Evolutionary conservation across 208 protist species (phyloP).

Genomic region (Strigomonas galati): DNA sequence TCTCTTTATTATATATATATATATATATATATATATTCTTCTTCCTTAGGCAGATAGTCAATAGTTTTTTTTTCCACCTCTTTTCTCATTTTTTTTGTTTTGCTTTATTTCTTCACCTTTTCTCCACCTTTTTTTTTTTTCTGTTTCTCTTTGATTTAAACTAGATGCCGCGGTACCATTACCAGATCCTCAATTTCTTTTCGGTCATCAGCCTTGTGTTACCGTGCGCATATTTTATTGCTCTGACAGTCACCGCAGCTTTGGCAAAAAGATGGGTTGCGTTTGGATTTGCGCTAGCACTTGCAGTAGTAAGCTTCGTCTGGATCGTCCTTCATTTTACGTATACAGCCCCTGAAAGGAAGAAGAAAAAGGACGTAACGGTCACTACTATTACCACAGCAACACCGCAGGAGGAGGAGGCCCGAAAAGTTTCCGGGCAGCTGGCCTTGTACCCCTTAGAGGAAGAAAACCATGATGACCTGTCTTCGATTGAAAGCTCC

Average conservation of each 20-base stretch:
- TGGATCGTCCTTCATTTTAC: constrained; percentile 11
- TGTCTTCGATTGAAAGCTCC: too few relatives aligned
- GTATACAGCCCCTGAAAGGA: not conserved
- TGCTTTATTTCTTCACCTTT: not conserved
- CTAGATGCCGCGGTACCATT: not conserved
- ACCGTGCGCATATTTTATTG: constrained; percentile 35
- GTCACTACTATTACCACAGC: too few relatives aligned
- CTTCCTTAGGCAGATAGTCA: constrained; percentile 7
- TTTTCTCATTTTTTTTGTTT: not conserved
- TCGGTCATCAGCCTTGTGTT: constrained; percentile 4
- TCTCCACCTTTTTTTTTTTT: constrained; percentile 6
- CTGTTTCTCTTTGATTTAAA: not conserved
- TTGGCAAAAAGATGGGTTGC: constrained; percentile 29
- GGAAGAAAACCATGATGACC: too few relatives aligned
- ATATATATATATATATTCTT: constrained; percentile 9
- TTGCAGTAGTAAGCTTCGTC: constrained; percentile 12
- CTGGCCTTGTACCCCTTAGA: too few relatives aligned
- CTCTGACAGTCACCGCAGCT: constrained; percentile 27
- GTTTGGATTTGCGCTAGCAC: constrained; percentile 23
- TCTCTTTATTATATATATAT: constrained; percentile 16
- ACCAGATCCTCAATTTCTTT: not conserved
- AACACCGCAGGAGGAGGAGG: too few relatives aligned
- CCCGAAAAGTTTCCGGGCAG: too few relatives aligned
- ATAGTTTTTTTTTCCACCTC: constrained; percentile 9
- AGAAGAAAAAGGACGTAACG: too few relatives aligned